These are phyloP conservation scores for Leccinum subspadiceum DNA, from an alignment of 1,284 basidiomycete species.

Conservation along the genomic window DNA sequence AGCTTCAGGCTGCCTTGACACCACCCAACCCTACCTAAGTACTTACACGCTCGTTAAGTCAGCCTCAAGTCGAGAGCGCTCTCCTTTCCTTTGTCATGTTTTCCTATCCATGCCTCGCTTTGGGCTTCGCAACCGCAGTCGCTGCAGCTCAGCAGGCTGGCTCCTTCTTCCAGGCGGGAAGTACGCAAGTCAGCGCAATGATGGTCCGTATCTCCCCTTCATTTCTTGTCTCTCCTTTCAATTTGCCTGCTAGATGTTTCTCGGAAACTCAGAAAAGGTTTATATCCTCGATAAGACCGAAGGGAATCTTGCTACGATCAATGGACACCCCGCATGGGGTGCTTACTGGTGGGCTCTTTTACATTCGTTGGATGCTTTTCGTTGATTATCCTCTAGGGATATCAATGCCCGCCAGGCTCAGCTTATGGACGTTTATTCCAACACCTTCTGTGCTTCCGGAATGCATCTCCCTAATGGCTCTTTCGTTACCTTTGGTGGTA, in stretches of 20 bases:
- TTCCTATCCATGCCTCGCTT: conserved; percentile 28
- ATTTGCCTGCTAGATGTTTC: conserved; percentile 47
- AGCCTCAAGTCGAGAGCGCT: neutral
- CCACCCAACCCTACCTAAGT: neutral
- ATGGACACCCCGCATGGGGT: conserved; percentile 44
- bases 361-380: neutral
- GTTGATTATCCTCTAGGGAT: conserved; percentile 20
- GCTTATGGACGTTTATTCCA: conserved; percentile 73
- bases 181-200: conserved; percentile 61
- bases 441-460: conserved; percentile 81
- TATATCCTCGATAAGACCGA: conserved; percentile 51
- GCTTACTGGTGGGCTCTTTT: conserved; percentile 37
- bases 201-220: conserved; percentile 45
- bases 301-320: conserved; percentile 39
- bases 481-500: conserved; percentile 66
- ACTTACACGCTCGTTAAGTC: conserved; percentile 18
- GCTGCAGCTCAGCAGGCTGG: conserved; percentile 37
- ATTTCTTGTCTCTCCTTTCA: neutral
- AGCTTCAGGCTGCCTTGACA: neutral
- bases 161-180: conserved; percentile 48
- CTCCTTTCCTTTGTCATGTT: conserved; percentile 26
- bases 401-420: conserved; percentile 44
- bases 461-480: conserved; percentile 69
- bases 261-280: conserved; percentile 47
- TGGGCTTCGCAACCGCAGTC: conserved; percentile 37